Conservation (phyloP, 768 basidiomycete genomes). For the Dentipellis sp. region DNA sequence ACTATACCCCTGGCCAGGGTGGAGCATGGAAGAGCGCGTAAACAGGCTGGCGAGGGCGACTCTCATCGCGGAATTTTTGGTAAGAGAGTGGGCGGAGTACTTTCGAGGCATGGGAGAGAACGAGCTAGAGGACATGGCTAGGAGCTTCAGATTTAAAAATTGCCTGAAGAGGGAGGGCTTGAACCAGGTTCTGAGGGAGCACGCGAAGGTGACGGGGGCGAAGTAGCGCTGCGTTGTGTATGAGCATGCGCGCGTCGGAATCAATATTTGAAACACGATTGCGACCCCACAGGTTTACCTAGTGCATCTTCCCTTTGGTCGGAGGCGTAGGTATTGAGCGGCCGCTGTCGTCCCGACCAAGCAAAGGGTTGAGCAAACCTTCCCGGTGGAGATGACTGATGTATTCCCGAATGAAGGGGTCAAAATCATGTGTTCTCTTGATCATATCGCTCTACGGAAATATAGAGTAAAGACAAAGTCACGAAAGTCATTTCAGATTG, state of each 20-base stretch:
- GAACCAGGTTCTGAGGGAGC: conserved; percentile 14
- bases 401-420: conserved; percentile 47
- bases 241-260: background rate
- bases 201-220: background rate
- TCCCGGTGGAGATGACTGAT: conserved; percentile 33
- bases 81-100: conserved; percentile 21
- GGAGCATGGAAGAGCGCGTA: conserved; percentile 21
- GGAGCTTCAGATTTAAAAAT: conserved; percentile 33
- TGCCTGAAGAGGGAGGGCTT: conserved; percentile 23
- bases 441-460: conserved; percentile 40
- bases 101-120: conserved; percentile 25
- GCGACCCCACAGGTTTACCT: background rate
- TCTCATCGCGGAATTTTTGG: conserved; percentile 26
- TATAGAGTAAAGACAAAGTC: background rate
- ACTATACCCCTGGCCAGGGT: conserved; percentile 25
- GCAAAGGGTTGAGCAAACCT: conserved; percentile 34
- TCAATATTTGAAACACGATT: background rate
- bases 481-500: background rate
- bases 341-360: conserved; percentile 18
- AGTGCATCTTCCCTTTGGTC: background rate
- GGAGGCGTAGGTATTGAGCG: background rate
- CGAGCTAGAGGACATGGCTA: conserved; percentile 31
- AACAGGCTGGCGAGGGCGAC: conserved; percentile 23
- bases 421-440: conserved; percentile 54
- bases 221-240: background rate